Base-by-base conservation (phyloP, 345 rosid species). In the Dimocarpus longan region DNA sequence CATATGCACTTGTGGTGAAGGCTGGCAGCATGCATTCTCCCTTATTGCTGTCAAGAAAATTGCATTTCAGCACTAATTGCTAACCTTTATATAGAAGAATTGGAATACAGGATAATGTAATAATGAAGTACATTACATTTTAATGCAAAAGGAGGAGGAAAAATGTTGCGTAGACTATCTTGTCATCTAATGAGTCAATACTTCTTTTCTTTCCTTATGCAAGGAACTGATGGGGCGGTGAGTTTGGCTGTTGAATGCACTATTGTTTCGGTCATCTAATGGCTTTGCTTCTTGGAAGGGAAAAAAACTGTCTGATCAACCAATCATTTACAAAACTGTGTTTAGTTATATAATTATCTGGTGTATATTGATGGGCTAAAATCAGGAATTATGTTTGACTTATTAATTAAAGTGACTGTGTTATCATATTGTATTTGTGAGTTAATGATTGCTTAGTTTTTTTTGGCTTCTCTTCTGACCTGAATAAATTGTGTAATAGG, bases 401-500 rank as follows among this genome's bases (percentile, higher is more conserved):
- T 32, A 19, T 19, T 19, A 18, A 64, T 48, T 16, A 6, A 15
- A 24, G 21, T 59, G 21, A 21, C 56, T 59, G 18, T 22, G 11
- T 19, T 75, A 9, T 37, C 12, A 24, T n/a, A 8, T 52, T 39
- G 50, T 76, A 22, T 6, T 5, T 37, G 22, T 21, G 10, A 26
- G 37, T 22, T 37, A 3, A 21, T 48, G 40, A 77, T 21, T 68
- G 57, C 24, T 70, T 48, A 4, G 13, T 37, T 74, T 28, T 28
- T 21, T 71, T 68, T 70, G 21, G 48, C 39, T 60, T 21, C n/a
- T 64, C 66, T 66, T 67, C 80, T 84, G 65, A 89, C 74, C 63
- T 59, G 66, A 56, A 59, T 43, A 70, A 74, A 76, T 24, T 85
- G 37, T 71, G 66, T 80, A 59, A 1, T 80, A 96, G 99, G 97